Evolutionary conservation across 345 rosid genomes (phyloP), one percentile per base, ranked within the genome.

Genomic region (Garcia nutans): DNA sequence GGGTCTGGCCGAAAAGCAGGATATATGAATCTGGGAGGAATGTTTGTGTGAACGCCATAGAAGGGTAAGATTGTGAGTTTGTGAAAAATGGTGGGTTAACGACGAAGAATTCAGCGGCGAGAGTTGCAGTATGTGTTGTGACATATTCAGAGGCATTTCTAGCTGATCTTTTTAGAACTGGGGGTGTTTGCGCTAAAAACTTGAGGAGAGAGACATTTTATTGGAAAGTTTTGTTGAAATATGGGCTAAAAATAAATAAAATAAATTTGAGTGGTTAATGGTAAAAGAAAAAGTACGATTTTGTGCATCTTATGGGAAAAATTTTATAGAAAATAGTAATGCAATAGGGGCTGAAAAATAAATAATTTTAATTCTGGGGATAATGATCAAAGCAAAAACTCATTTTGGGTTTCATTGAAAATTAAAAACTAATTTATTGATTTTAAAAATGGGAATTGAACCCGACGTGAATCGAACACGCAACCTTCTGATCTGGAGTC

Each of bases 401-500:
- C 37, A 33, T 33, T 33, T 45, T 10, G 49, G 49, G 49, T 9
- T 10, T 3, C 1, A 1, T 9, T 45, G 49, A 9, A 10, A 44
- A 45, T 7, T 9, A 45, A 45, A 45, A 45, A 45, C n/a, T 45
- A 9, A 7, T 45, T 2, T 0, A 2, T 45, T 10, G 49, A 45
- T 7, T 7, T 9, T 8, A 45, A 45, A 45, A 45, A 6, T 1
- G 10, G 5, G 11, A 19, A 57, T 57, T 86, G 93, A 91, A 90
- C 89, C 90, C 87, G 91, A 85, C 92, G 89, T 88, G 86, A 86
- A 89, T 87, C 92, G 89, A 87, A 86, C 91, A 84, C 87, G 91
- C 93, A 89, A 91, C 95, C 97, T 90, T 87, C 92, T 89, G 90
- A 96, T 88, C 91, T 89, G 91, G 97, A 90, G 93, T 89, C 95